These are phyloP conservation scores for Nicotiana noctiflora DNA, from an alignment of 257 asterid genomes.

Conservation along the genomic window DNA sequence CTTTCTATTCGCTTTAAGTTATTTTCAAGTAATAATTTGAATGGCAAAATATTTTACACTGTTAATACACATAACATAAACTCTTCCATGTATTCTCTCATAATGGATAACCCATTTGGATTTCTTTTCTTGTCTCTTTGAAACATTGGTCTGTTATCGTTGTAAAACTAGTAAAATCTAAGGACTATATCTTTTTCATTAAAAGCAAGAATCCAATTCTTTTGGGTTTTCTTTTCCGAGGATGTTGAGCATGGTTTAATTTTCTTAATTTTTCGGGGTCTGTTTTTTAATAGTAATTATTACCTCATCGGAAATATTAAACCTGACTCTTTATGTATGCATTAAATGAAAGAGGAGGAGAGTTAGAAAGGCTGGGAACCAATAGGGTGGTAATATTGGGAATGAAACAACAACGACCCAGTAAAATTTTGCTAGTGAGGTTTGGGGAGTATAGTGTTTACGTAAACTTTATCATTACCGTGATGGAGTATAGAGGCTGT, in stretches of 20 bases:
- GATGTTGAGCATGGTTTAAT: constrained; percentile 8
- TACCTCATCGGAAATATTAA: constrained; percentile 32
- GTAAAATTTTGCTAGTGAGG: no score
- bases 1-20: no score
- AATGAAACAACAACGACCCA: no score
- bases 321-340: constrained; percentile 23
- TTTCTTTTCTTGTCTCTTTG: not conserved
- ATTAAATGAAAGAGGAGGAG: constrained; percentile 11
- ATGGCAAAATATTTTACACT: no score
- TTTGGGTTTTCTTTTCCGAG: constrained; percentile 14
- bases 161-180: constrained; percentile 18
- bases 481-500: no score
- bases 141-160: constrained; percentile 9
- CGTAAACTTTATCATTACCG: no score
- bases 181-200: constrained; percentile 5
- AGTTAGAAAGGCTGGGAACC: not conserved
- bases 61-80: no score
- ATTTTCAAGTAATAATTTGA: no score
- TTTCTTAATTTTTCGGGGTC: not conserved
- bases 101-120: no score
- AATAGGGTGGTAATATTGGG: no score
- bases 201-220: not conserved
- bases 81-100: no score
- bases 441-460: no score
- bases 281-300: not conserved